These are phyloP conservation scores for Tolypocladium cylindrosporum DNA, from an alignment of 2,329 filamentous ascomycete genomes.

Conservation along the genomic window DNA sequence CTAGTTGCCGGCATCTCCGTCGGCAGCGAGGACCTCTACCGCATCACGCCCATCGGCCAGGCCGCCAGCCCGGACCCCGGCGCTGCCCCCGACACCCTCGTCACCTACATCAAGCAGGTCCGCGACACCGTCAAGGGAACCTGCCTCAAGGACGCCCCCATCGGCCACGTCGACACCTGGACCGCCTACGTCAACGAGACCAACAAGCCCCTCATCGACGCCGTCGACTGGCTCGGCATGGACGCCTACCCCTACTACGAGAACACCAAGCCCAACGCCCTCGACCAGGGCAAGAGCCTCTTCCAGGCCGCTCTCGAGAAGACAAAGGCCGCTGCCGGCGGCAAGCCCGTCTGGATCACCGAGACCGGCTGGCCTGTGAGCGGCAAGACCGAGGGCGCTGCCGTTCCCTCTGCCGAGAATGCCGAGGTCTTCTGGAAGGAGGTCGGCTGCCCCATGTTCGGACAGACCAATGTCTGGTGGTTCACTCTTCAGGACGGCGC, in stretches of 20 bases:
- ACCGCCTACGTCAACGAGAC: constrained; percentile 64
- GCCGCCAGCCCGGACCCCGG: constrained; percentile 53
- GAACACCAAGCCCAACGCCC: constrained; percentile 53
- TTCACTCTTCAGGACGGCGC: constrained; percentile 63
- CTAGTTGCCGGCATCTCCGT: constrained; percentile 76
- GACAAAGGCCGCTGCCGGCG: constrained; percentile 46
- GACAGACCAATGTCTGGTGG: constrained; percentile 61
- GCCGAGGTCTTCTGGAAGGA: constrained; percentile 74
- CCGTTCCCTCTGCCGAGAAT: constrained; percentile 53
- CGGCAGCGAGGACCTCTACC: constrained; percentile 80
- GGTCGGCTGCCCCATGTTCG: constrained; percentile 63
- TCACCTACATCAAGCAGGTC: constrained; percentile 61
- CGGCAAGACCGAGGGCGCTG: constrained; percentile 52
- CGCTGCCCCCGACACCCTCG: constrained; percentile 49
- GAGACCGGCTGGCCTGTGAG: constrained; percentile 82
- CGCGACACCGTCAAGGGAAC: constrained; percentile 55
- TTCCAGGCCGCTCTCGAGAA: constrained; percentile 58
- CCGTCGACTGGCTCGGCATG: constrained; percentile 70
- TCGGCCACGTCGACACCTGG: constrained; percentile 90
- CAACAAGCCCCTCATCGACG: constrained; percentile 60
- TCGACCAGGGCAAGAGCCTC: constrained; percentile 52
- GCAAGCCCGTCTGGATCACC: constrained; percentile 74
- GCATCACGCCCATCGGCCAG: constrained; percentile 61
- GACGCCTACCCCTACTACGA: constrained; percentile 85
- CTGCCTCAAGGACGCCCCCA: constrained; percentile 40